These are phyloP conservation scores for Hyphodiscus sp. DNA, from an alignment of 2,329 filamentous ascomycete species.

Conservation along the genomic window DNA sequence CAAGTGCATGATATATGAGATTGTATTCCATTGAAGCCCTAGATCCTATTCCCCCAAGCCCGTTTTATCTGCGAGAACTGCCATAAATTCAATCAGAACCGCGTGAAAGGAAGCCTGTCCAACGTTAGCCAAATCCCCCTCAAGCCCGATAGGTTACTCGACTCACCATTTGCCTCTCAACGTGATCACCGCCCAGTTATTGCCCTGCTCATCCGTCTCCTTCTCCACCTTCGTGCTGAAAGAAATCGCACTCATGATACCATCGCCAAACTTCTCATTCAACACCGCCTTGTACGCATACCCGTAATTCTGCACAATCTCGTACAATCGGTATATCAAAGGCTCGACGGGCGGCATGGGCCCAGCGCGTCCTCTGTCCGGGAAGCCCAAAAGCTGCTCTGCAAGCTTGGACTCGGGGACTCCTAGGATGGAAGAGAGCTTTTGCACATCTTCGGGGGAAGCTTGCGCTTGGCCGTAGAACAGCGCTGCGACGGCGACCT, in stretches of 20 bases:
- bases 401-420: conserved; percentile 52
- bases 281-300: conserved; percentile 92
- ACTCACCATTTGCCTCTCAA: conserved; percentile 75
- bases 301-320: conserved; percentile 95
- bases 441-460: conserved; percentile 59
- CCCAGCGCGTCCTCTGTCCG: conserved; percentile 70
- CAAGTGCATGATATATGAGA: too few species aligned
- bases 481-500: conserved; percentile 82
- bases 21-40: too few species aligned
- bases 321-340: conserved; percentile 83
- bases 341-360: conserved; percentile 83
- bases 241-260: conserved; percentile 94
- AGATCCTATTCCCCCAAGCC: background rate
- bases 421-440: conserved; percentile 59
- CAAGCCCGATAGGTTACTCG: conserved; percentile 49
- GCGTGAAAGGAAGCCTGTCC: conserved; percentile 8
- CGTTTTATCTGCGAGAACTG: too few species aligned
- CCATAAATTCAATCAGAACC: conserved; percentile 2
- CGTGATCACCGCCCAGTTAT: conserved; percentile 81
- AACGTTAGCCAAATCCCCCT: background rate
- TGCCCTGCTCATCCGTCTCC: conserved; percentile 79
- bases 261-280: conserved; percentile 92
- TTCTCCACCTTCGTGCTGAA: conserved; percentile 91
- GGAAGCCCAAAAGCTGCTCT: conserved; percentile 63
- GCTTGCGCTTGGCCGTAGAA: conserved; percentile 86